phyloP scores from a whole-genome alignment of 2,329 filamentous ascomycete genomes.

The Cercospora berteroae region DNA sequence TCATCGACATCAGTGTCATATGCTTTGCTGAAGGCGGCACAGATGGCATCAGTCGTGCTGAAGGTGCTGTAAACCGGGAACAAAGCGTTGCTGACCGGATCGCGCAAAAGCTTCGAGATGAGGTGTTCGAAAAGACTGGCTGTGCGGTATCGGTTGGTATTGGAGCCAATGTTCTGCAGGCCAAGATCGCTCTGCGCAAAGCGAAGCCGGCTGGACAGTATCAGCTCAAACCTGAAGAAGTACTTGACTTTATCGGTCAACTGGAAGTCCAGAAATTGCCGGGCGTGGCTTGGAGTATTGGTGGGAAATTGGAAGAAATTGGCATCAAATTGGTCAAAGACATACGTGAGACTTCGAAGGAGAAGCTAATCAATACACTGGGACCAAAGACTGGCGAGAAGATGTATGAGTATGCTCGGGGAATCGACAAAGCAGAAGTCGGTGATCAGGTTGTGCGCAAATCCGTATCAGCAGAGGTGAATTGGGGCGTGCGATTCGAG shows the following conservation, averaged over 20 bases:
- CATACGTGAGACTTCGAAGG: constrained; percentile 71
- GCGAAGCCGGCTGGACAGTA: constrained; percentile 94
- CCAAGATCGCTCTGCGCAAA: constrained; percentile 84
- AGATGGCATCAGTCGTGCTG: constrained; percentile 62
- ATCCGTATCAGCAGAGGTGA: constrained; percentile 94
- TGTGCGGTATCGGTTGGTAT: constrained; percentile 93
- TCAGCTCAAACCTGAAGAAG: constrained; percentile 78
- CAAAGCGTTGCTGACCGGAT: constrained; percentile 75
- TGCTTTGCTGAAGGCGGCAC: constrained; percentile 66
- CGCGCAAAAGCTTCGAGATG: constrained; percentile 63
- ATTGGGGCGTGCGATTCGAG: constrained; percentile 95
- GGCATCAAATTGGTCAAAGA: constrained; percentile 81
- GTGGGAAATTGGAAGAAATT: constrained; percentile 82
- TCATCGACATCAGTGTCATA: constrained; percentile 75
- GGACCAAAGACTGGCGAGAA: constrained; percentile 92
- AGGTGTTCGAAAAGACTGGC: constrained; percentile 70
- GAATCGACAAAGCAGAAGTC: constrained; percentile 81
- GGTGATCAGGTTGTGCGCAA: constrained; percentile 83
- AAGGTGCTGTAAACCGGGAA: constrained; percentile 72
- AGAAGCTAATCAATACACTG: constrained; percentile 68
- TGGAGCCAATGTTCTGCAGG: constrained; percentile 83
- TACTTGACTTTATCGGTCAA: constrained; percentile 72
- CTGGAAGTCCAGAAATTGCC: constrained; percentile 79
- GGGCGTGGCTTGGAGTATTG: constrained; percentile 87
- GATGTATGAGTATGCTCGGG: constrained; percentile 84